These are phyloP conservation scores for Fusarium oxysporum DNA, from an alignment of 2,329 filamentous ascomycete genomes.

Conservation along the genomic window DNA sequence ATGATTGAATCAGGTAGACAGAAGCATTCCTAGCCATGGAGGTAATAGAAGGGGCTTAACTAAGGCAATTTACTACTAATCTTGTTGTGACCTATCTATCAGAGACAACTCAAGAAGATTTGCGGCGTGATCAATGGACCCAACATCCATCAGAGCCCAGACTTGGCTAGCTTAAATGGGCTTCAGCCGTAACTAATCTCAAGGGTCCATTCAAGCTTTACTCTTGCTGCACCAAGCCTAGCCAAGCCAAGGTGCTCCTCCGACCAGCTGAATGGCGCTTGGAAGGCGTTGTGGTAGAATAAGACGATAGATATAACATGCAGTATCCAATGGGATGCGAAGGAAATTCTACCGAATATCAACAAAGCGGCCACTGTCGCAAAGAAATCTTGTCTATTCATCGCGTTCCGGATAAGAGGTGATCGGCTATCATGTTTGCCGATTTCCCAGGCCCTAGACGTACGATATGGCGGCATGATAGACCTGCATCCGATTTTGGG, in stretches of 20 bases:
- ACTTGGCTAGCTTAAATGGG: slow-evolving; percentile 6
- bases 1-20: not conserved
- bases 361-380: not conserved
- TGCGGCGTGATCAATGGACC: not conserved
- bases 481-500: not conserved
- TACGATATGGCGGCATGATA: not conserved
- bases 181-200: slow-evolving; percentile 21
- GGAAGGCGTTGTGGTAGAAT: slow-evolving; percentile 4
- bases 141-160: slow-evolving; percentile 18
- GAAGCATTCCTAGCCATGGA: not conserved
- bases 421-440: not conserved
- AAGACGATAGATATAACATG: not conserved
- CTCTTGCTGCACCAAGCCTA: slow-evolving; percentile 1
- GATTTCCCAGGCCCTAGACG: not conserved
- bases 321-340: not conserved
- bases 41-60: not conserved
- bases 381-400: not conserved
- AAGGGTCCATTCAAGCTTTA: slow-evolving; percentile 29
- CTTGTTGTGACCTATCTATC: not conserved
- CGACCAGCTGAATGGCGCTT: not conserved
- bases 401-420: not conserved
- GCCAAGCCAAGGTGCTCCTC: not conserved
- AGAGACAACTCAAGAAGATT: not conserved
- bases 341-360: not conserved
- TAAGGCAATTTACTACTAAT: not conserved